Evolutionary conservation across 139 green algal species (phyloP), one percentile per base, ranked within the genome.

Genomic region (Astrephomene gubernaculifera): DNA sequence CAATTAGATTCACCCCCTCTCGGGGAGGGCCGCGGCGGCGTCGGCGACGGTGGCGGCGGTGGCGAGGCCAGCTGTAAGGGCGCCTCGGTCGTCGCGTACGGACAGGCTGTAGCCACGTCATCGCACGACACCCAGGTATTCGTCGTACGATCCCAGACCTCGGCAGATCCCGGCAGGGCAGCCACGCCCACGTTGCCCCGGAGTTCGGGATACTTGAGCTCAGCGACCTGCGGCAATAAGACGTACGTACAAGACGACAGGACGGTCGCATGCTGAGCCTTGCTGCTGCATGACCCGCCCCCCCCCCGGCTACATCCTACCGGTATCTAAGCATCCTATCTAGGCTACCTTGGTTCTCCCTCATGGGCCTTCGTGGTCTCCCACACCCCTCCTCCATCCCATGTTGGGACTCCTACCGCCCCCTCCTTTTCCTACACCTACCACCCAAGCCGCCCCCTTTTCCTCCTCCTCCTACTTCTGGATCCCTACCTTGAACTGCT

Each of bases 401-500:
- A 25, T 12, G 49, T 57, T 57, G 49, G 12, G 49, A n/a, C n/a
- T n/a, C n/a, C n/a, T n/a, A n/a, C n/a, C n/a, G n/a, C n/a, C n/a
- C n/a, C n/a, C n/a, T n/a, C n/a, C n/a, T n/a, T n/a, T n/a, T n/a
- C n/a, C n/a, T n/a, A n/a, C n/a, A n/a, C n/a, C n/a, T n/a, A n/a
- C n/a, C 49, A 57, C 12, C 12, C 12, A 57, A 57, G 49, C 12
- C 17, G 17, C 49, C 49, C 17, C 12, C 49, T 57, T 17, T 57
- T 10, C 63, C n/a, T 4, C 4, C n/a, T 10, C 63, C 31, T 12
- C 3, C 8, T 1, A n/a, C 10, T 29, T 25, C 7, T n/a, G n/a
- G n/a, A n/a, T n/a, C n/a, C 71, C 8, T 17, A 83, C 76, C 76
- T 83, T 83, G 61, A 83, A 83, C n/a, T 83, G 76, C 60, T 61